A percentile compares a stretch with the other conserved stretches of the same genome.
These are phyloP conservation scores for Pyricularia grisea DNA, from an alignment of 2,329 filamentous ascomycete species.

Conservation along the genomic window DNA sequence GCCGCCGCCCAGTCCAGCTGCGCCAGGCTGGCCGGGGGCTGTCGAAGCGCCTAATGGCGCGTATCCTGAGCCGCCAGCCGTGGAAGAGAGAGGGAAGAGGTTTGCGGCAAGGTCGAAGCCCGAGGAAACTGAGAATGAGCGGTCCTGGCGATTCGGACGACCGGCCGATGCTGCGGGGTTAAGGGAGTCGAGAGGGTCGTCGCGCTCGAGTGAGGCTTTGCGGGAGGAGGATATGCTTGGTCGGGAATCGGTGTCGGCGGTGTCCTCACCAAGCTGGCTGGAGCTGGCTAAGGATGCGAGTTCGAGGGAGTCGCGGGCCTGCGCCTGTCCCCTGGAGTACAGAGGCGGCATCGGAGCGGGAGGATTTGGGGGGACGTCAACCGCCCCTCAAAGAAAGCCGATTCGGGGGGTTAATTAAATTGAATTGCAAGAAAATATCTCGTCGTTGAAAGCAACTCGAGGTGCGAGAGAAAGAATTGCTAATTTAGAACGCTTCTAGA, in stretches of 20 bases:
- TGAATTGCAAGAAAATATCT: not conserved
- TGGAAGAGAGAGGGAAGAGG: slow-evolving; percentile 84
- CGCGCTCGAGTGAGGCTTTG: slow-evolving; percentile 76
- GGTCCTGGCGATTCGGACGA: slow-evolving; percentile 35
- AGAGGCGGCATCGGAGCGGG: slow-evolving; percentile 24
- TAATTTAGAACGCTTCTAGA: not conserved
- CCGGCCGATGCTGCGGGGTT: slow-evolving; percentile 35
- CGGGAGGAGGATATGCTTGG: slow-evolving; percentile 91
- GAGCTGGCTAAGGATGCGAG: slow-evolving; percentile 90
- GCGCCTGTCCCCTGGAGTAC: slow-evolving; percentile 33
- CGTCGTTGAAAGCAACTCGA: not conserved
- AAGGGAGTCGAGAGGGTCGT: slow-evolving; percentile 65
- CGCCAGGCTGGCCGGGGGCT: slow-evolving; percentile 41
- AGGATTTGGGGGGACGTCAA: not conserved
- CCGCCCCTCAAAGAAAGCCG: not conserved
- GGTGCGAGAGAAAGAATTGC: not conserved
- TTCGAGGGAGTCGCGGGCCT: slow-evolving; percentile 83
- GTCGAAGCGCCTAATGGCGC: slow-evolving; percentile 75
- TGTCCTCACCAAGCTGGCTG: slow-evolving; percentile 49
- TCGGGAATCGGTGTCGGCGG: slow-evolving; percentile 60
- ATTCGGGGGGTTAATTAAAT: not conserved
- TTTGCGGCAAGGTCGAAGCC: slow-evolving; percentile 94
- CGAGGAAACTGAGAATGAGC: slow-evolving; percentile 84
- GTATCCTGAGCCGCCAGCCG: slow-evolving; percentile 62
- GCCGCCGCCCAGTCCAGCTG: slow-evolving; percentile 55